Evolutionary conservation across 1,284 basidiomycete species (phyloP).

Genomic region (Pyrrhoderma lamaoense): DNA sequence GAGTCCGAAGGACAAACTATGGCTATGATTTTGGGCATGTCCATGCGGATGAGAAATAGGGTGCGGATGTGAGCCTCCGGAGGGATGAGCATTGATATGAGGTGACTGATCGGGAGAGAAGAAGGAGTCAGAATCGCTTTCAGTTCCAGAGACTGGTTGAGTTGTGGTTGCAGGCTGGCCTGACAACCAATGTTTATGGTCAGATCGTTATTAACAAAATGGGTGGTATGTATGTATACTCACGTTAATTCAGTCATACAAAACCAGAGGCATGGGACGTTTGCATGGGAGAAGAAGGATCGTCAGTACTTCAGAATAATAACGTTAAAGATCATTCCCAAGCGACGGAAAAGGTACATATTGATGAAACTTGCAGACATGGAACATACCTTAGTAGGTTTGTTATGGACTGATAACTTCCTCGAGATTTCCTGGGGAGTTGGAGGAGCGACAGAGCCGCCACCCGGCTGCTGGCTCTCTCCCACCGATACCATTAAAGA

Average conservation of each 20-base stretch:
- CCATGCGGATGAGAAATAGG: constrained; percentile 8
- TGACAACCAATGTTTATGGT: background rate
- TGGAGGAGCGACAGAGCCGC: constrained; percentile 53
- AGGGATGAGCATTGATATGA: constrained; percentile 18
- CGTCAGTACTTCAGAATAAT: background rate
- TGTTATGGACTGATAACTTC: constrained; percentile 70
- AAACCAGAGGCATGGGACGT: no score
- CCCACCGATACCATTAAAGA: constrained; percentile 8
- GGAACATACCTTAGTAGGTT: constrained; percentile 19
- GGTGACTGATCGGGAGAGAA: constrained; percentile 43
- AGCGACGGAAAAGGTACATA: constrained; percentile 9
- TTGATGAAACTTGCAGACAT: constrained; percentile 3
- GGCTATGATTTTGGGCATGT: constrained; percentile 25
- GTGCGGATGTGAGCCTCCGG: constrained; percentile 18
- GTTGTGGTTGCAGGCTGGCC: background rate
- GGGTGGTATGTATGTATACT: background rate
- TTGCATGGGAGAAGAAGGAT: constrained; percentile 3
- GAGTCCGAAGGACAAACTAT: constrained; percentile 23
- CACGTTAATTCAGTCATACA: constrained; percentile 1
- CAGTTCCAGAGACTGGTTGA: constrained; percentile 55
- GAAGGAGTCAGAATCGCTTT: constrained; percentile 81
- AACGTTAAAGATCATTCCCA: background rate
- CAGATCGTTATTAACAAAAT: background rate
- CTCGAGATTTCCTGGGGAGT: constrained; percentile 81
- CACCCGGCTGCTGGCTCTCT: background rate